A percentile compares a stretch with the other conserved stretches of the same genome.
Conservation (phyloP, 805 yeast genomes). For the Starmerella apicola region DNA sequence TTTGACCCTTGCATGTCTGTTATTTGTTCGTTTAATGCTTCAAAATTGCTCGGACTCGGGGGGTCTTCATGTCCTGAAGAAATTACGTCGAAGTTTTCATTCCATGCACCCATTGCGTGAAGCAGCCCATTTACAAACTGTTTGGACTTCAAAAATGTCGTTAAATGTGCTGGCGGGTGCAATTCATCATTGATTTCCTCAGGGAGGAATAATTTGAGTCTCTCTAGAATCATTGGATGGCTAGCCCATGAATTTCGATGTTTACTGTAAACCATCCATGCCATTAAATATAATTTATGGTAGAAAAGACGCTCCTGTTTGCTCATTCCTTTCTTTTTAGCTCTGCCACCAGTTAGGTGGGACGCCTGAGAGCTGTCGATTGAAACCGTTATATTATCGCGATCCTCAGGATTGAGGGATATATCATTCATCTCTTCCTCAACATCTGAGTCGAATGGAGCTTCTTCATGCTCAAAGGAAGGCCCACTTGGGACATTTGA, state of each 20-base stretch:
- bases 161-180: constrained; percentile 35
- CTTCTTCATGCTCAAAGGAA: too few relatives aligned
- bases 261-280: constrained; percentile 54
- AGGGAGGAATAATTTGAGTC: constrained; percentile 39
- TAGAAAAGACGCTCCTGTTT: constrained; percentile 32
- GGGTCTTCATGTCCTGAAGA: too few relatives aligned
- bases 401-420: neutral
- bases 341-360: constrained; percentile 2
- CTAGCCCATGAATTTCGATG: constrained; percentile 67
- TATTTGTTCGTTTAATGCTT: constrained; percentile 36
- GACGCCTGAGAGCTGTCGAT: constrained; percentile 6
- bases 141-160: constrained; percentile 43
- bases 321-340: constrained; percentile 1
- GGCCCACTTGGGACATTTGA: too few relatives aligned
- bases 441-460: too few relatives aligned
- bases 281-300: constrained; percentile 48
- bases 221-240: constrained; percentile 32
- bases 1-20: constrained; percentile 48
- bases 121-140: constrained; percentile 66
- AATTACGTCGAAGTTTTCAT: constrained; percentile 39
- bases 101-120: constrained; percentile 53
- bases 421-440: too few relatives aligned
- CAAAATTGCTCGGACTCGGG: constrained; percentile 16
- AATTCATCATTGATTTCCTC: constrained; percentile 35
- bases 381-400: constrained; percentile 7